phyloP scores from a whole-genome alignment of 2,329 filamentous ascomycete species.

The Monosporascus sp. region DNA sequence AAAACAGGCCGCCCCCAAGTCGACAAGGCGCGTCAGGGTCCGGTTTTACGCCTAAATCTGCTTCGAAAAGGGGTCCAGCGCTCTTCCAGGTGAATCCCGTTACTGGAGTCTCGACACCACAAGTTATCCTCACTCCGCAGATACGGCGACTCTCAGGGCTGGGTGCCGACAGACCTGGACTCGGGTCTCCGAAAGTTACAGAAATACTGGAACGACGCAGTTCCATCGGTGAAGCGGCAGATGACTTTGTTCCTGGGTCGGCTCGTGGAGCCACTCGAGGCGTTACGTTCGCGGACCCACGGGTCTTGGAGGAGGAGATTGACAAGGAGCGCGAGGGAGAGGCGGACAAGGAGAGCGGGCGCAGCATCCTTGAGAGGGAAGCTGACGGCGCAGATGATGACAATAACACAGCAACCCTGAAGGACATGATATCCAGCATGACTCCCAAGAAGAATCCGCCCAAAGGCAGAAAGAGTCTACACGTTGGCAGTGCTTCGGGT shows the following conservation, averaged over 20 bases:
- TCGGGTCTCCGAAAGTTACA: constrained; percentile 70
- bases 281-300: constrained; percentile 62
- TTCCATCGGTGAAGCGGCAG: constrained; percentile 64
- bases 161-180: constrained; percentile 63
- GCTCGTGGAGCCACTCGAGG: constrained; percentile 34
- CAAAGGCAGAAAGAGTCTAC: constrained; percentile 68
- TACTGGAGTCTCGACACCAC: constrained; percentile 56
- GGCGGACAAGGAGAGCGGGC: constrained; percentile 54
- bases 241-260: constrained; percentile 51
- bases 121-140: constrained; percentile 58
- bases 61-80: constrained; percentile 22
- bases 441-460: constrained; percentile 68
- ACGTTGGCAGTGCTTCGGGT: constrained; percentile 68
- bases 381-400: constrained; percentile 47
- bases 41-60: constrained; percentile 18
- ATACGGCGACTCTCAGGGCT: constrained; percentile 58
- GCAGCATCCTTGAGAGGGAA: constrained; percentile 50
- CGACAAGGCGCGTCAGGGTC: constrained; percentile 26
- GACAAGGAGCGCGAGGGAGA: constrained; percentile 58
- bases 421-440: constrained; percentile 71
- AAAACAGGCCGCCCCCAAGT: constrained; percentile 43
- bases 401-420: constrained; percentile 62
- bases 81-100: constrained; percentile 28
- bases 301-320: constrained; percentile 56
- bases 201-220: constrained; percentile 65